Evolutionary conservation across 73 alveolate genomes (phyloP), one percentile per base, ranked within the genome.

Genomic region (Diophrys appendiculata): DNA sequence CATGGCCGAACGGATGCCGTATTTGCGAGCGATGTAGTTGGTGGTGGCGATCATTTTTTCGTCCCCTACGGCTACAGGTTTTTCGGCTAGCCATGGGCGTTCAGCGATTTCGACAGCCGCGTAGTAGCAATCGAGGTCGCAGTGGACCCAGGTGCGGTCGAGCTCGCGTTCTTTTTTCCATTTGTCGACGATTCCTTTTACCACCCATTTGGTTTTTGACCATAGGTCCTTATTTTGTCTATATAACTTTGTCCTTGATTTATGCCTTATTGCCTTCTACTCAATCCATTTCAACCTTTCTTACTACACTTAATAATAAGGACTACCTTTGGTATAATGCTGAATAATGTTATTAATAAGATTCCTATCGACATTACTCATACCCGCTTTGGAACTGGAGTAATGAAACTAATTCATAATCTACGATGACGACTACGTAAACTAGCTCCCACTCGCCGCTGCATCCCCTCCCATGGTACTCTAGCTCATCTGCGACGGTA

Each of bases 71-170:
- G 99, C 99, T 68, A 98, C 88, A 8, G 99, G 99, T 55, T 91
- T 92, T 68, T 95, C 93, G 52, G 92, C 98, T 56, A 98, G 91
- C 29, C 87, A 83, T 0, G 99, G 99, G 54, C 93, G 70, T 72
- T 98, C 99, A 32, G 96, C 86, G 56, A 98, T 91, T 86, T 96
- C 99, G 18, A 98, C 85, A 25, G 99, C 99, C 22, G 99, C 99
- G 69, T 93, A 98, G 92, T 97, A 98, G 99, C 97, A 97, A 88
- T 98, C 99, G 99, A 98, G 97, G 80, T 98, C 99, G 74, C 95
- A 83, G 85, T 96, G 99, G 68, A 94, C 81, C 99, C 99, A 97
- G 32, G 95, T 83, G 85, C 98, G 83, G 56, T 88, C 94, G 52
- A 91, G 79, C n/a, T 73, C 87, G 27, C 92, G 22, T 25, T 80